Conservation (phyloP, 2,329 filamentous ascomycete species). For the Helminthosporium solani region DNA sequence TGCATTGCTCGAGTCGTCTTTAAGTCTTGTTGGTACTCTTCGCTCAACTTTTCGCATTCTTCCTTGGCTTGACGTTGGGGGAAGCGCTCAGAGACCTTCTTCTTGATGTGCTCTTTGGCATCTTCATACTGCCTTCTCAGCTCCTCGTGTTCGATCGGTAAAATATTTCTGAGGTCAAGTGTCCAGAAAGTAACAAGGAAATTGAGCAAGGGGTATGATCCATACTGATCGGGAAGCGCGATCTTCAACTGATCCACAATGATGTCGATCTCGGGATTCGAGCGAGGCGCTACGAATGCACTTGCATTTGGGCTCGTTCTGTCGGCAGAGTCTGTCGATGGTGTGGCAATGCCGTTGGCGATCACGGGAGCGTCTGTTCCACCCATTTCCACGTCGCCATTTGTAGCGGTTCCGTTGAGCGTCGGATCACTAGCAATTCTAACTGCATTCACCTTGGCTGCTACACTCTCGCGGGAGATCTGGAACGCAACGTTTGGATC, state of each 20-base stretch:
- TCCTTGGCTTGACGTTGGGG: constrained; percentile 69
- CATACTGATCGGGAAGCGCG: constrained; percentile 62
- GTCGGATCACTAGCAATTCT: constrained; percentile 22
- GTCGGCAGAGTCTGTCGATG: constrained; percentile 2
- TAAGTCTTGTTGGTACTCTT: constrained; percentile 56
- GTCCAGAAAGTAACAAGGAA: constrained; percentile 95
- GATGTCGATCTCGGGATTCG: constrained; percentile 71
- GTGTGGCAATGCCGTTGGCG: constrained; percentile 6
- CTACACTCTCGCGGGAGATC: constrained; percentile 73
- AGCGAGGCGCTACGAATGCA: constrained; percentile 22
- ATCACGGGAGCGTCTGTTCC: constrained; percentile 18
- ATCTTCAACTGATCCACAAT: constrained; percentile 69
- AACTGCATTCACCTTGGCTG: constrained; percentile 41
- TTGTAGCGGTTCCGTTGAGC: constrained; percentile 16
- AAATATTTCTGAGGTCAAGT: constrained; percentile 71
- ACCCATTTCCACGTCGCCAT: constrained; percentile 55
- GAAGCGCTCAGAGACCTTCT: constrained; percentile 54
- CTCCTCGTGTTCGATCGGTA: constrained; percentile 67
- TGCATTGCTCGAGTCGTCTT: constrained; percentile 50
- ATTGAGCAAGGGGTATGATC: constrained; percentile 70
- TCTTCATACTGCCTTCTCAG: constrained; percentile 71
- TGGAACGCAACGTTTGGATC: constrained; percentile 81
- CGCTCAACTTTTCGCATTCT: constrained; percentile 61
- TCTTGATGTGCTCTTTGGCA: constrained; percentile 58
- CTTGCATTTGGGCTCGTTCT: constrained; percentile 3